A percentile compares a stretch with the other conserved stretches of the same genome.
Evolutionary conservation across 2,329 filamentous ascomycete species (phyloP).

Genomic region (Claviceps arundinis): DNA sequence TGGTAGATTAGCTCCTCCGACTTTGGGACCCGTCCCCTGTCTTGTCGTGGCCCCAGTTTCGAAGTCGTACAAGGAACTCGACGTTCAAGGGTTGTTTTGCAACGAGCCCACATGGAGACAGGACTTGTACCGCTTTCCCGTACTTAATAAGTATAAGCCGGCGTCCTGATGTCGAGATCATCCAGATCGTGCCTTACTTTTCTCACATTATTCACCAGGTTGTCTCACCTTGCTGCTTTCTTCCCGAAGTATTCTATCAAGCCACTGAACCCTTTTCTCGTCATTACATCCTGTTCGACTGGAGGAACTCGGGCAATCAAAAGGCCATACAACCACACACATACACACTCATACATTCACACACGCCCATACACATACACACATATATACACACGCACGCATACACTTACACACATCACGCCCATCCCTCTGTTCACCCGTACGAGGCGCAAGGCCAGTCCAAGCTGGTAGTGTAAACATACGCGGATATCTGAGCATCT

Average conservation of each 20-base stretch:
- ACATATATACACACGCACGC: background rate
- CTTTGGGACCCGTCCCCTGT: constrained; percentile 2
- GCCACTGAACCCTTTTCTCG: background rate
- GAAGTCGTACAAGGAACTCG: background rate
- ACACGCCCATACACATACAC: background rate
- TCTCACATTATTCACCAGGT: background rate
- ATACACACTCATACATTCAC: background rate
- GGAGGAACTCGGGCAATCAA: background rate
- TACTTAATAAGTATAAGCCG: constrained; percentile 2
- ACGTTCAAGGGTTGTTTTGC: background rate
- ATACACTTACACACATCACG: background rate
- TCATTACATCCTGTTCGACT: background rate
- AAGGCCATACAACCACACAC: background rate
- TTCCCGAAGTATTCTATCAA: background rate
- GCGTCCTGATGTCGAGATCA: background rate
- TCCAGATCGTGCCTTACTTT: background rate
- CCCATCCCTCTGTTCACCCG: too few species aligned
- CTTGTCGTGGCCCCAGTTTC: background rate
- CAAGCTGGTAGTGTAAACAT: background rate
- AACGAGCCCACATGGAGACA: background rate
- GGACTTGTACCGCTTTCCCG: background rate
- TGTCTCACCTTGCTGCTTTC: background rate
- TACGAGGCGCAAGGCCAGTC: background rate
- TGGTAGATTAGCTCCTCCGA: constrained; percentile 6
- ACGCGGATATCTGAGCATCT: background rate